phyloP scores from a whole-genome alignment of 1,139 yeast genomes.

The Zygosaccharomyces sapae region DNA sequence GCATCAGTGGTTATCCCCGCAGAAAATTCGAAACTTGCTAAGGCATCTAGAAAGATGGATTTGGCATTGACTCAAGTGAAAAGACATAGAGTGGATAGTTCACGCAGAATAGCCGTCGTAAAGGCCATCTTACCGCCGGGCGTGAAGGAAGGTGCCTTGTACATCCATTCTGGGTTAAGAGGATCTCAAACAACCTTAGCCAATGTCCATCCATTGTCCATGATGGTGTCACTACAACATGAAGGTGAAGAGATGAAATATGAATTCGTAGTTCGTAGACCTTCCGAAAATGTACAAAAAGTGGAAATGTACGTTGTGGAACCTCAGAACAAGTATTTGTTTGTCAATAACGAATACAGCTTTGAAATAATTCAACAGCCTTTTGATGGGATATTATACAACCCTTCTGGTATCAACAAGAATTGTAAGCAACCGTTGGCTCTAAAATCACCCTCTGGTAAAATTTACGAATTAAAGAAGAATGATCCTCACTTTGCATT shows the following conservation, averaged over 20 bases:
- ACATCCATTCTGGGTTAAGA: conserved; percentile 67
- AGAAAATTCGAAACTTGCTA: conserved; percentile 15
- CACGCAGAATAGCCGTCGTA: conserved; percentile 61
- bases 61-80: conserved; percentile 69
- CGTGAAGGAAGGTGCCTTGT: conserved; percentile 65
- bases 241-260: conserved; percentile 57
- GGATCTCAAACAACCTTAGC: conserved; percentile 58
- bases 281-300: conserved; percentile 62
- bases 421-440: conserved; percentile 50
- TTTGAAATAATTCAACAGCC: conserved; percentile 67
- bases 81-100: conserved; percentile 51
- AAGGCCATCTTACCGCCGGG: conserved; percentile 76
- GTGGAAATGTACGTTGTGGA: conserved; percentile 77
- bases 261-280: conserved; percentile 68
- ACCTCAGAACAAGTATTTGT: conserved; percentile 71
- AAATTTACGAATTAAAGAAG: conserved; percentile 56
- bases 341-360: conserved; percentile 54
- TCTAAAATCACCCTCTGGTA: conserved; percentile 80
- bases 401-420: conserved; percentile 40
- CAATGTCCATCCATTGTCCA: conserved; percentile 64
- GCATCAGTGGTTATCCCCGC: conserved; percentile 35
- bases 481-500: conserved; percentile 44
- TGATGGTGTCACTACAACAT: conserved; percentile 76
- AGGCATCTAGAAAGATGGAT: conserved; percentile 41
- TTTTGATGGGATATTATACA: conserved; percentile 48